Evolutionary conservation across 768 basidiomycete genomes (phyloP), one percentile per base, ranked within the genome.

Genomic region (Russula earlei): DNA sequence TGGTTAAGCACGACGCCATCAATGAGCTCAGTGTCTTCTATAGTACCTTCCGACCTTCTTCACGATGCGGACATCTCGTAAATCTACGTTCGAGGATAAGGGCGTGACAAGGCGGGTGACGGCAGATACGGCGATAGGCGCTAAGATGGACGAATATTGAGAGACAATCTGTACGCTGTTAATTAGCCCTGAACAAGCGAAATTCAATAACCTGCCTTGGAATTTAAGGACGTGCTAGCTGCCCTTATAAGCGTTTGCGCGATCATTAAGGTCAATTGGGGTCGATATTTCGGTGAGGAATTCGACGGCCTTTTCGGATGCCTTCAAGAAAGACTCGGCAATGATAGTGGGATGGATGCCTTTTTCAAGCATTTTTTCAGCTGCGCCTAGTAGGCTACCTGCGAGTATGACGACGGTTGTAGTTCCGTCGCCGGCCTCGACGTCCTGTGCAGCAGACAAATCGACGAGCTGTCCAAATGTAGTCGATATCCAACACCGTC

Each of bases 41-140:
- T 99, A 2, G 96, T 98, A 41, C 96, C 96, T 20, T n/a, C 96
- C 96, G 49, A 98, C 91, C 70, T 97, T 98, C 75, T 95, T 98
- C 49, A 99, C 93, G 62, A 99, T 78, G 31, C 96, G 85, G 67
- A 98, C 85, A 70, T 99, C 96, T 56, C 92, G 81, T 22, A 99
- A 83, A 71, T 99, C 96, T 49, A 99, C 96, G 65, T 92, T 98
- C 10, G 89, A 87, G 4, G 94, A 94, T 5, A 85, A 83, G 0
- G 90, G 79, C 0, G 90, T 90, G 45, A 90, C 83, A 38, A 99
- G 81, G 58, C 93, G 88, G 20, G 87, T 91, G 40, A 99, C 96
- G 27, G 95, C 93, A 50, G 84, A 79, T n/a, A 99, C 96, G 15
- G 96, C 96, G 62, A 98, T 99, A 37, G 96, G 96, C n/a, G 96